Base-by-base conservation (phyloP, 2,329 filamentous ascomycete species). In the Epichloe glyceriae region DNA sequence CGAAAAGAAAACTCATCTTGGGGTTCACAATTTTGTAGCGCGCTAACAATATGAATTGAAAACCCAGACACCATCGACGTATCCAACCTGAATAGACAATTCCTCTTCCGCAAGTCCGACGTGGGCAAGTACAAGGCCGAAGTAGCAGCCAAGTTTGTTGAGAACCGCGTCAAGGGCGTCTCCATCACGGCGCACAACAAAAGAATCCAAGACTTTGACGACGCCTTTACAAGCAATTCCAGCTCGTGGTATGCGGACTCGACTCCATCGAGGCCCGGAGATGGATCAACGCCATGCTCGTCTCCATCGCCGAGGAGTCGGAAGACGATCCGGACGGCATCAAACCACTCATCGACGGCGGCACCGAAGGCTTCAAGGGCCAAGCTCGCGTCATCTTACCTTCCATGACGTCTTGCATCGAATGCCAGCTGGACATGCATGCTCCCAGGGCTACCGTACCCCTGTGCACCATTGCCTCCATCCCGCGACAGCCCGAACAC, bases 371-470 rank as follows among this genome's bases (percentile, higher is more conserved):
- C 47, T 97, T 98, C 80, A 98, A 97, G 70, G 93, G 93, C 48
- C 94, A 98, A 65, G 85, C 90, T 1, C 81, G 91, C 61, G 91
- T 98, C 53, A 86, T 98, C 53, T 73, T 97, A 20, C 93, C 93
- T 0, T 90, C 88, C 4, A 79, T 98, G 62, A 94, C 90, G 17
- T 95, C 89, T 20, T 98, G 93, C 65, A 94, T 98, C 61, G 93
- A 98, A 72, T 98, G 93, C 63, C 93, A 98, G 64, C 80, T 98
- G 30, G 93, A 97, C 65, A 96, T 98, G 86, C 90, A 97, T 66
- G 91, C 93, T 0, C 94, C 93, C n/a, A 81, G 91, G 49, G 87
- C 89, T n/a, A 89, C 93, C 14, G 91, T 98, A 0, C 93, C 93
- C 1, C 83, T 98, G 30, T 98, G 93, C 67, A 98, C 93, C 3